phyloP scores from a whole-genome alignment of 2,329 filamentous ascomycete species.

The Talaromyces sp. region DNA sequence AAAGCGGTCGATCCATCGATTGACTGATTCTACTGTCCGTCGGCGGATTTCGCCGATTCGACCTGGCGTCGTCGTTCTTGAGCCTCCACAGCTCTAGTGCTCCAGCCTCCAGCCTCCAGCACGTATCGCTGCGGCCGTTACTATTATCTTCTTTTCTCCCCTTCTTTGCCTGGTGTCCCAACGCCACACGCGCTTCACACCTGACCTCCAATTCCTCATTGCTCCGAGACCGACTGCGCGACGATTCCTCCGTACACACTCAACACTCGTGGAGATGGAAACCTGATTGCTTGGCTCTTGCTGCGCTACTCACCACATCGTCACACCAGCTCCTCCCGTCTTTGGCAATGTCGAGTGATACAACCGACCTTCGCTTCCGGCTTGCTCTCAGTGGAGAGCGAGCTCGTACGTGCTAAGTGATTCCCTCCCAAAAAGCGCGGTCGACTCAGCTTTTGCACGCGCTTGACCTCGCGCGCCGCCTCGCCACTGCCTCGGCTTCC shows the following conservation, averaged over 20 bases:
- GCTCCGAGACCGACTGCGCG: not conserved
- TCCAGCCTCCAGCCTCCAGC: not conserved
- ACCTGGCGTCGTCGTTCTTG: not conserved
- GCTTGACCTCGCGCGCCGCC: not conserved
- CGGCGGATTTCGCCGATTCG: not conserved
- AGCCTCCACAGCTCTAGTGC: not conserved
- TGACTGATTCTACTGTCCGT: not conserved
- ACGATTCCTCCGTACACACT: not conserved
- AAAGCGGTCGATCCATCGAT: not conserved
- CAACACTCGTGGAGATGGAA: not conserved
- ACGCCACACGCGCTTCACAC: not conserved
- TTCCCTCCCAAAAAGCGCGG: not conserved
- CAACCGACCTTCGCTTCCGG: constrained; percentile 3
- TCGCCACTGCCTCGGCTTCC: not conserved
- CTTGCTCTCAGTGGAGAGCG: constrained; percentile 2
- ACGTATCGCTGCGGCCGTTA: not conserved
- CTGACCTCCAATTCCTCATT: not conserved
- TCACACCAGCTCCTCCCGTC: not conserved
- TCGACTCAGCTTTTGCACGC: not conserved
- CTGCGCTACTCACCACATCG: not conserved
- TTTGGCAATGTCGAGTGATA: constrained; percentile 8
- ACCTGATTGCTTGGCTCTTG: not conserved
- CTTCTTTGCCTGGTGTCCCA: not conserved
- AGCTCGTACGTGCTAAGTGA: not conserved
- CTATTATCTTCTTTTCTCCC: not conserved